Base-by-base conservation (phyloP, 495 filamentous ascomycete species). In the Pseudoneurospora amorphoporcata region DNA sequence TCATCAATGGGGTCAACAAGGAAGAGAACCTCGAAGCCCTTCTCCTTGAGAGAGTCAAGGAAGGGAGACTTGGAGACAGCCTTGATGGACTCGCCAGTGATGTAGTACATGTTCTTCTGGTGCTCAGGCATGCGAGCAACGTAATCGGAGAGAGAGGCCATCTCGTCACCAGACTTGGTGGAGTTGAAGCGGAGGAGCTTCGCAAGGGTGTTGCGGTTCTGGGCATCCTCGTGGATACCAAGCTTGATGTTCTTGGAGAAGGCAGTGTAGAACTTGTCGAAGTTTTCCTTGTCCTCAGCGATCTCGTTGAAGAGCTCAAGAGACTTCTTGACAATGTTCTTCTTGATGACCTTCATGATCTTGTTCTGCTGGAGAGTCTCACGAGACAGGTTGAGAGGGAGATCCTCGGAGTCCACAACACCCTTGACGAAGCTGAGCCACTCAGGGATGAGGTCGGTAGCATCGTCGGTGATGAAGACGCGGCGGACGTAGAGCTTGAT, bases 171-270 rank as follows among this genome's bases (percentile, higher is more conserved):
- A 80, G 95, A 95, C 90, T 97, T 98, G 84, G 95, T 98, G 71
- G 94, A 97, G 91, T 92, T 90, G 91, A 94, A 99, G 82, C 95
- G 94, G 76, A 99, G 93, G 72, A 99, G 94, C 92, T 98, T 99
- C 85, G 95, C 95, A 70, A 99, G 93, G 77, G 86, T 82, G 78
- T 87, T 87, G 81, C 95, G 93, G 90, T 99, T 99, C 88, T 98
- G 96, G 71, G 94, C 91, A 83, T 99, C 95, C 89, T 99, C 95
- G 90, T 99, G 95, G 84, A 99, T 97, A 87, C 95, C 95, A 74
- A 99, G 95, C 92, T 99, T 99, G 86, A 99, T 90, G 91, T 99
- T 99, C 93, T 99, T 99, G 92, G 89, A 91, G 91, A 99, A 99
- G 77, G 95, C 96, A 78, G 86, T 86, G 90, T 99, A 99, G 90